A percentile compares a stretch with the other conserved stretches of the same genome.
Evolutionary conservation across 345 rosid species (phyloP).

Genomic region (Populus ilicifolia): DNA sequence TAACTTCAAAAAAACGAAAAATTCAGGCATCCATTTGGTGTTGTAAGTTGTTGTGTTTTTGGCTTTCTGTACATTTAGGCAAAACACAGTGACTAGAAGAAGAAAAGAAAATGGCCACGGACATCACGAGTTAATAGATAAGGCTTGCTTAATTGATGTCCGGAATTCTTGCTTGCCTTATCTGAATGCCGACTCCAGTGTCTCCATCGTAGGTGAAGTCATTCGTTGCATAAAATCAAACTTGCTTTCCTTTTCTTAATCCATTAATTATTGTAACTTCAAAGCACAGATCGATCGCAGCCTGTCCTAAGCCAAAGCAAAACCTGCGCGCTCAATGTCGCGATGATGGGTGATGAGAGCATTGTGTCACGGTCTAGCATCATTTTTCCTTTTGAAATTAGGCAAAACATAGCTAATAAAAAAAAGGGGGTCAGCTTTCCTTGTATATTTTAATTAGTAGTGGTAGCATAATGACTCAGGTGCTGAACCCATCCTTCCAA

Average conservation of each 20-base stretch:
- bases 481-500: no score
- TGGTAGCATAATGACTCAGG: no score
- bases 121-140: no score
- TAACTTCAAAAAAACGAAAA: no score
- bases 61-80: no score
- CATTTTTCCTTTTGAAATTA: slow-evolving; percentile 20
- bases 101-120: no score
- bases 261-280: slow-evolving; percentile 37
- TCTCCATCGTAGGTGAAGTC: slow-evolving; percentile 39
- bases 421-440: neutral
- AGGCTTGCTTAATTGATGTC: no score
- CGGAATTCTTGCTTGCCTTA: slow-evolving; percentile 17
- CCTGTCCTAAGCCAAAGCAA: slow-evolving; percentile 14
- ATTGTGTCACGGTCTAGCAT: slow-evolving; percentile 8
- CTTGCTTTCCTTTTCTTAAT: slow-evolving; percentile 37
- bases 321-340: slow-evolving; percentile 15
- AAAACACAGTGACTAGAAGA: neutral
- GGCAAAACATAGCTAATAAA: neutral
- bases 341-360: slow-evolving; percentile 26
- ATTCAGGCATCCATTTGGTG: no score
- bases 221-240: slow-evolving; percentile 37
- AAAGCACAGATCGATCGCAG: slow-evolving; percentile 23
- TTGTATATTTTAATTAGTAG: no score
- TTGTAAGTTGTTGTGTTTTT: no score
- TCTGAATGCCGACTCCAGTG: slow-evolving; percentile 36